Evolutionary conservation across 768 basidiomycete species (phyloP).

Genomic region (Boletus barrowsii): DNA sequence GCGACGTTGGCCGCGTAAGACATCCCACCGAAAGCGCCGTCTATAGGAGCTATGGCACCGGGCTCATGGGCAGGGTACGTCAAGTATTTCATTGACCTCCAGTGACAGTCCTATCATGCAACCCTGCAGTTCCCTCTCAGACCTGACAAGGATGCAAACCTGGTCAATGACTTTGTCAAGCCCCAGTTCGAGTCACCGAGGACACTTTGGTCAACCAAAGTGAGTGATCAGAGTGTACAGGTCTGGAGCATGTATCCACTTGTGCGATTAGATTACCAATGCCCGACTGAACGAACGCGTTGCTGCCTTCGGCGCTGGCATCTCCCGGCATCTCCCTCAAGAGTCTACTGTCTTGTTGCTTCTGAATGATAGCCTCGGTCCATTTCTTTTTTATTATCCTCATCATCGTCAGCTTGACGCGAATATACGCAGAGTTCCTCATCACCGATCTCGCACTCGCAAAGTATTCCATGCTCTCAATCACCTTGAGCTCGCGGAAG

Average conservation of each 20-base stretch:
- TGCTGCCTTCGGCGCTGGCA: slow-evolving; percentile 70
- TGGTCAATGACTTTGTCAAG: slow-evolving; percentile 64
- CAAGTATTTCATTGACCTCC: neutral
- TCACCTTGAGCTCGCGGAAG: slow-evolving; percentile 57
- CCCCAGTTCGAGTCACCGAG: slow-evolving; percentile 63
- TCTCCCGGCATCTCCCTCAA: slow-evolving; percentile 53
- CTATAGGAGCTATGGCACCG: slow-evolving; percentile 88
- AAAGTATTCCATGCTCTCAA: slow-evolving; percentile 62
- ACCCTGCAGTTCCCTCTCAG: slow-evolving; percentile 62
- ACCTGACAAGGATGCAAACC: slow-evolving; percentile 68
- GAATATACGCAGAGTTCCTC: slow-evolving; percentile 57
- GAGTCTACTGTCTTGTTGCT: slow-evolving; percentile 72
- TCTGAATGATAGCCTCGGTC: slow-evolving; percentile 77
- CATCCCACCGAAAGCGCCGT: slow-evolving; percentile 81
- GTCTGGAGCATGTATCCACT: neutral
- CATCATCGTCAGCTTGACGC: neutral
- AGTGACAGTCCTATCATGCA: neutral
- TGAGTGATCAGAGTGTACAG: slow-evolving; percentile 28
- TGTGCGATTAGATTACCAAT: slow-evolving; percentile 64
- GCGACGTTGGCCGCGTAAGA: slow-evolving; percentile 80
- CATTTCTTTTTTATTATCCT: slow-evolving; percentile 10
- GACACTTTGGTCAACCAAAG: slow-evolving; percentile 79
- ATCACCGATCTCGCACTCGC: slow-evolving; percentile 78
- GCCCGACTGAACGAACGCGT: slow-evolving; percentile 64
- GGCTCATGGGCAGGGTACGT: slow-evolving; percentile 75